Percentiles rank a stretch among this genome's conserved stretches.
phyloP scores from a whole-genome alignment of 768 basidiomycete genomes.

The Panellus pusillus region DNA sequence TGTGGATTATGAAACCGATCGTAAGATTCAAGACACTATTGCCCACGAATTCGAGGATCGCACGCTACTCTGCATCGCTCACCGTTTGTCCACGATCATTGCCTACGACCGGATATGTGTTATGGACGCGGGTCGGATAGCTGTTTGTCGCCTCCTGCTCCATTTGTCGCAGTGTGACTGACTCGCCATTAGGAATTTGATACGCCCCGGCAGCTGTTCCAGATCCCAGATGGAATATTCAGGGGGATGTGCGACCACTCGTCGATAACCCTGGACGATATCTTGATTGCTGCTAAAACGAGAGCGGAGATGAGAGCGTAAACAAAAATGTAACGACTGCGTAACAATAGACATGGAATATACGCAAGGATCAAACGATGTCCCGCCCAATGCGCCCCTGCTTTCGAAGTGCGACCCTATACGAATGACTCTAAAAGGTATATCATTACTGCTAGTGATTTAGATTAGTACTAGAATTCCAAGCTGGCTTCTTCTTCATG shows the following conservation, averaged over 20 bases:
- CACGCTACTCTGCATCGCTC: conserved; percentile 86
- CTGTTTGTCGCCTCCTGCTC: conserved; percentile 41
- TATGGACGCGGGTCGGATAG: conserved; percentile 76
- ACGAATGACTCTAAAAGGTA: no score
- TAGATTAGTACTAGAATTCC: conserved; percentile 21
- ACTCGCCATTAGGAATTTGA: conserved; percentile 65
- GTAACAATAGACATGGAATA: no score
- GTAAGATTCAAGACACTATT: conserved; percentile 90
- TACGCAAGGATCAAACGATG: no score
- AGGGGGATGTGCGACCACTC: conserved; percentile 84
- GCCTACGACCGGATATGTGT: conserved; percentile 89
- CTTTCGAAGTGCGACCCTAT: no score
- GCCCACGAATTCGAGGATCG: conserved; percentile 78
- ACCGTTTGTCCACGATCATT: conserved; percentile 85
- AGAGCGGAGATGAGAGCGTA: conserved; percentile 7
- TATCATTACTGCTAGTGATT: no score
- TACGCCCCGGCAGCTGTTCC: conserved; percentile 67
- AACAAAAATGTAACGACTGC: no score
- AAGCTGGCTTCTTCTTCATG: conserved; percentile 20
- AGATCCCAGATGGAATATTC: conserved; percentile 65
- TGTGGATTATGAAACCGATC: conserved; percentile 87
- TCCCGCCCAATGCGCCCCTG: no score
- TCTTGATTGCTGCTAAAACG: conserved; percentile 42
- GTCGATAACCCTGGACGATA: conserved; percentile 73
- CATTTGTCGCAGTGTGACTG: neutral